Evolutionary conservation across 768 basidiomycete genomes (phyloP), one percentile per base, ranked within the genome.

Genomic region (Mycena leptocephala): DNA sequence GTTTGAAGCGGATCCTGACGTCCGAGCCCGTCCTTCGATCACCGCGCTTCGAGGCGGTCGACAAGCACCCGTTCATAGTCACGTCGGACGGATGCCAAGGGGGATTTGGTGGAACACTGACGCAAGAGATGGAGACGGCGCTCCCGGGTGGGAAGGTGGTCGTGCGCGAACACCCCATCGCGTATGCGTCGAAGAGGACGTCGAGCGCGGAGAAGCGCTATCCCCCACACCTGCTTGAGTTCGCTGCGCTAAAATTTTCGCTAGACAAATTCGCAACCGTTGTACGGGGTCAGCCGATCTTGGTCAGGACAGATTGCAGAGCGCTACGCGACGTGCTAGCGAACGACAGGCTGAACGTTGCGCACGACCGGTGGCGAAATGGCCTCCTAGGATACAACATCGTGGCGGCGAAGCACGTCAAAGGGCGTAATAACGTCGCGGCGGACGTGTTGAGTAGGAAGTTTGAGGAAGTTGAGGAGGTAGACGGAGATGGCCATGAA

Each of bases 121-220:
- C n/a, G n/a, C n/a, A n/a, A n/a, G n/a, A n/a, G n/a, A n/a, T n/a
- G n/a, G n/a, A n/a, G n/a, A 68, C 68, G 9, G 59, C 51, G 6
- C 41, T 76, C 1, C 76, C 78, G 0, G 74, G 69, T 14, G 79
- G 82, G 0, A 62, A 33, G 14, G 55, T 24, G 3, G 76, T 79
- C 4, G 10, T 67, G 20, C 20, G 65, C 1, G 30, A 77, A 7
- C 83, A 84, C 64, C 85, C 85, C 0, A 77, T 86, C 3, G 83
- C 71, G 0, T 86, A 82, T 67, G 79, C 81, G 16, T 85, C 84
- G 20, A 86, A 86, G 63, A 70, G 83, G 9, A 85, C 84, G 22
- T 86, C 84, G 0, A 26, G 30, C 1, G 67, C 79, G 0, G 84
- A 85, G 65, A 81, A n/a, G n/a, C n/a, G n/a, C n/a, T n/a, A n/a